Evolutionary conservation across 805 yeast genomes (phyloP).

Genomic region (Kodamaea hsintzibuensis): DNA sequence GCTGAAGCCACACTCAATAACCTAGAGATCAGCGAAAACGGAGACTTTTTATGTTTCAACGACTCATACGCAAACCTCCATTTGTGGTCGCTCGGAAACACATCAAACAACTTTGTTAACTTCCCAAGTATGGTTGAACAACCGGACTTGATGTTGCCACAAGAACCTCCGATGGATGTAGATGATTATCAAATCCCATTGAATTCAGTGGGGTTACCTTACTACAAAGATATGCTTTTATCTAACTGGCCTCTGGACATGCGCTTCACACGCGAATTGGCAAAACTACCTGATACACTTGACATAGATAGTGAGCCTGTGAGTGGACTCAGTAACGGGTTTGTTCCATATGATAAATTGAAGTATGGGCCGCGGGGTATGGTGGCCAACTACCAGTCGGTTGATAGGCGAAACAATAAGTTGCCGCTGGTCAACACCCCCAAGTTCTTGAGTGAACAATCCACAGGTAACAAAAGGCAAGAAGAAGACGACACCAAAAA

Average conservation of each 20-base stretch:
- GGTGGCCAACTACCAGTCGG: conserved; percentile 41
- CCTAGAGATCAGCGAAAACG: conserved; percentile 62
- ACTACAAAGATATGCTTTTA: conserved; percentile 70
- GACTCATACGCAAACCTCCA: conserved; percentile 66
- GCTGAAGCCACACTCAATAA: conserved; percentile 38
- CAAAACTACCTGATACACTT: conserved; percentile 50
- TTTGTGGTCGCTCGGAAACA: conserved; percentile 58
- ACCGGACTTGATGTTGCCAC: conserved; percentile 45
- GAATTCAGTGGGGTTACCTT: conserved; percentile 81
- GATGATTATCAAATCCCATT: conserved; percentile 47
- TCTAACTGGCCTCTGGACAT: conserved; percentile 77
- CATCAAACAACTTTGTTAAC: conserved; percentile 34
- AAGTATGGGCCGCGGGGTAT: conserved; percentile 60
- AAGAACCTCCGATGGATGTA: conserved; percentile 12
- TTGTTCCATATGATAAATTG: conserved; percentile 48
- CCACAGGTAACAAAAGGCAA: conserved; percentile 6
- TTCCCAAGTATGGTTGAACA: conserved; percentile 49
- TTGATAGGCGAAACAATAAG: conserved; percentile 36
- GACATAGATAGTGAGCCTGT: background rate
- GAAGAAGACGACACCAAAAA: conserved; percentile 3
- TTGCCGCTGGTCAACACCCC: conserved; percentile 54
- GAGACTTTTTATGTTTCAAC: conserved; percentile 71
- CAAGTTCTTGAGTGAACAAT: conserved; percentile 60
- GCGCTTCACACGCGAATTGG: conserved; percentile 58
- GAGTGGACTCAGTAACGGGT: background rate